Base-by-base conservation (phyloP, 2,329 filamentous ascomycete genomes). In the Trichophyton simii region DNA sequence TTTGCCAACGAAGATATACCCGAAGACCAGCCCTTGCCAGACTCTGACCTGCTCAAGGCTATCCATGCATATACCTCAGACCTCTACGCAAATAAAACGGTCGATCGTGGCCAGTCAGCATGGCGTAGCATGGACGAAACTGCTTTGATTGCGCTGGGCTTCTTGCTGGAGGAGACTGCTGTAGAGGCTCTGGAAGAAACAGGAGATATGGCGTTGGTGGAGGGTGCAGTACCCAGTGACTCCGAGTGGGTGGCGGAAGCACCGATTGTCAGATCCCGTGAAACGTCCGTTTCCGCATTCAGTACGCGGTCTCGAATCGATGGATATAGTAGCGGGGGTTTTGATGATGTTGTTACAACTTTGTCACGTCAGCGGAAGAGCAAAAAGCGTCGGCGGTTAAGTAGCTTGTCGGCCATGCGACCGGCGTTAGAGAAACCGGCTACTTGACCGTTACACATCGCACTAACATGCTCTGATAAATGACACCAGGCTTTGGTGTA, bases 121-220 rank as follows among this genome's bases (percentile, higher is more conserved):
- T 80, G 78, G 66, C 75, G 74, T 57, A 83, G 78, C 63, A 77
- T 87, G 76, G 82, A 86, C 62, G 83, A 84, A 70, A 85, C 82
- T 7, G 83, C 83, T 1, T 69, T 87, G 61, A 76, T 86, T 65
- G 82, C 82, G 0, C 69, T 85, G 66, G 82, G 83, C 0, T 79
- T 86, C 13, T 66, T 87, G 38, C 68, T 86, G 28, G 84, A 87
- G 70, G 83, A 86, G 68, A 75, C 79, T 22, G 77, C 77, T 0
- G 75, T 72, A 46, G 77, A 80, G 48, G 67, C 74, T 2, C 68
- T 86, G 18, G 83, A 82, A 1, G 73, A 80, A 58, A 84, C 79
- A 1, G 83, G 83, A 0, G 80, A 86, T 69, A 69, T 85, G 66
- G 80, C 79, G 0, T 78, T 86, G 60, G 74, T 82, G 2, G 82